Percentiles rank a stretch among this genome's conserved stretches.
Conservation (phyloP, 2,329 filamentous ascomycete species). For the Albifimbria verrucaria region DNA sequence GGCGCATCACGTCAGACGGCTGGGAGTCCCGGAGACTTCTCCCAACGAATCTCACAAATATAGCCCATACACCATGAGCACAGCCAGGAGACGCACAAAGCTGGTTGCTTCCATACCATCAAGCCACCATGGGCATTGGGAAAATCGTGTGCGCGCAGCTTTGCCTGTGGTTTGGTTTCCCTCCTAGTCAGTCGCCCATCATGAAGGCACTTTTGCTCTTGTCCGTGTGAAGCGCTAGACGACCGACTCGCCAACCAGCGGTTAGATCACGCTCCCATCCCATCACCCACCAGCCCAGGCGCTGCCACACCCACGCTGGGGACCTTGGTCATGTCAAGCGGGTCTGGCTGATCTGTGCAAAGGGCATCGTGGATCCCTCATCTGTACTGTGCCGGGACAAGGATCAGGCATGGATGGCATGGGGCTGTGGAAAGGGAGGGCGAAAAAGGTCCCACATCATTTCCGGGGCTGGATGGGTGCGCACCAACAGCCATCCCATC, state of each 20-base stretch:
- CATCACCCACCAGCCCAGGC: not conserved
- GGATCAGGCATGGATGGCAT: not conserved
- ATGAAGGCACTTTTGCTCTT: not conserved
- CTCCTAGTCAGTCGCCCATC: too few species aligned
- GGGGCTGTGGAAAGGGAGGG: constrained; percentile 5
- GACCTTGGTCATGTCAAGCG: not conserved
- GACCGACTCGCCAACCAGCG: not conserved
- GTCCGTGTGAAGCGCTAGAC: not conserved
- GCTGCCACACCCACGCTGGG: not conserved
- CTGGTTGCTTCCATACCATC: too few species aligned
- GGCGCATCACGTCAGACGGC: not conserved
- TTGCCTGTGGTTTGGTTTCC: too few species aligned
- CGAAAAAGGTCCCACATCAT: constrained; percentile 4
- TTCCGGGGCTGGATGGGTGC: constrained; percentile 5
- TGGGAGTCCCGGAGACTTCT: too few species aligned
- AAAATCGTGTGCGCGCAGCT: too few species aligned
- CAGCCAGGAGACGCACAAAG: too few species aligned
- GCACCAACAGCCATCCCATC: constrained; percentile 12
- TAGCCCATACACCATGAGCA: too few species aligned
- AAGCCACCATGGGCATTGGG: too few species aligned
- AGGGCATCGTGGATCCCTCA: not conserved
- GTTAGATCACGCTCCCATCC: not conserved
- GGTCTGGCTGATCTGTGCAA: not conserved
- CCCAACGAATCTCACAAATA: too few species aligned
- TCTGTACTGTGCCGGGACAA: not conserved